Evolutionary conservation across 805 yeast genomes (phyloP).

Genomic region (Komagataella kurtzmanii): DNA sequence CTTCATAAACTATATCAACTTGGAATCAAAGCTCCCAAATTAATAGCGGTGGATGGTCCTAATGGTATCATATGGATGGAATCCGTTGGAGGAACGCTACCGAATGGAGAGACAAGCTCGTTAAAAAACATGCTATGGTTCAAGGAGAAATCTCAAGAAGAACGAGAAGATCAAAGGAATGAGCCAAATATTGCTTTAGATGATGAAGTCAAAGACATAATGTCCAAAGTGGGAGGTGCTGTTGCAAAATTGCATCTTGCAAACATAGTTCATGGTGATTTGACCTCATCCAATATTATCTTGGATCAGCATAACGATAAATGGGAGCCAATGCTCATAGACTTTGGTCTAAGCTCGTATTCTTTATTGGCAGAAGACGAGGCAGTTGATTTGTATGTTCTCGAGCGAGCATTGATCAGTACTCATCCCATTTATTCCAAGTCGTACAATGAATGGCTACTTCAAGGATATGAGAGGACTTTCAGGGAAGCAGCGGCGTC

Average conservation of each 20-base stretch:
- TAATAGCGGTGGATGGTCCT: conserved; percentile 63
- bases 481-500: conserved; percentile 18
- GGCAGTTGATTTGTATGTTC: conserved; percentile 92
- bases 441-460: conserved; percentile 51
- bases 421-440: conserved; percentile 75
- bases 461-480: conserved; percentile 49
- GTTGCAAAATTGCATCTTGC: conserved; percentile 61
- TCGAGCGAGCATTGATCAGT: conserved; percentile 82
- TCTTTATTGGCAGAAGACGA: conserved; percentile 76
- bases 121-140: conserved; percentile 68
- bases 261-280: conserved; percentile 86
- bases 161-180: background rate
- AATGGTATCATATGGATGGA: conserved; percentile 90
- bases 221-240: conserved; percentile 46
- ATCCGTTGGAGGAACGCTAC: conserved; percentile 42
- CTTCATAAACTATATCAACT: conserved; percentile 40
- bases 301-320: conserved; percentile 17
- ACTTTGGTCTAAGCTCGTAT: conserved; percentile 80
- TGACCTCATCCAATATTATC: conserved; percentile 82
- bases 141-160: conserved; percentile 23
- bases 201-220: conserved; percentile 26
- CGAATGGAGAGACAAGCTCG: conserved; percentile 41
- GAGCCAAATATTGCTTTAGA: conserved; percentile 13
- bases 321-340: conserved; percentile 55
- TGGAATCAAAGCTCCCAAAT: conserved; percentile 56